Percentiles rank a stretch among this genome's conserved stretches.
Conservation (phyloP, 2,329 filamentous ascomycete genomes). For the Fonsecaea pugnacius region DNA sequence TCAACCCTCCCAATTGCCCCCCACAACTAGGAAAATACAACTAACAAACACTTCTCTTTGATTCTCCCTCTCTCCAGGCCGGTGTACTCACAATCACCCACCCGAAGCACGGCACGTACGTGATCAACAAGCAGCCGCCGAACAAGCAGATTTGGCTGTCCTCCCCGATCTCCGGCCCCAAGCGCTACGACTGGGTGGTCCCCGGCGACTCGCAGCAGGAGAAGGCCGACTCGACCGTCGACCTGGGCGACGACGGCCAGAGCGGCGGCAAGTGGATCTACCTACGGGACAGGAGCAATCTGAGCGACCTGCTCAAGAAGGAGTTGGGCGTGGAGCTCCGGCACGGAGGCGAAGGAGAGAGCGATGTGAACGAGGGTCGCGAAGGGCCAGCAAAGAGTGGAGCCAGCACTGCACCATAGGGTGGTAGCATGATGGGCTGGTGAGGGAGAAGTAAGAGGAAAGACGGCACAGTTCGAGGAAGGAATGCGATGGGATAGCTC, state of each 20-base stretch:
- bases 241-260: conserved; percentile 36
- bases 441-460: background rate
- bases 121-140: conserved; percentile 97
- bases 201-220: conserved; percentile 71
- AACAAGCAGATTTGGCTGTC: conserved; percentile 98
- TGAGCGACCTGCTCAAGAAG: conserved; percentile 72
- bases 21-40: background rate
- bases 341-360: conserved; percentile 37
- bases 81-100: conserved; percentile 81
- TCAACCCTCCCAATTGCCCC: background rate
- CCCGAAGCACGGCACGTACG: conserved; percentile 73
- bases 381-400: conserved; percentile 29
- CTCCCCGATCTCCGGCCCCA: conserved; percentile 86
- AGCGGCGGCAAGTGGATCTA: conserved; percentile 80
- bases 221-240: conserved; percentile 73
- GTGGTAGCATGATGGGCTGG: conserved; percentile 1
- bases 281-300: conserved; percentile 75
- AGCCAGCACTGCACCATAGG: conserved; percentile 5
- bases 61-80: conserved; percentile 58
- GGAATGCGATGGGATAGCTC: background rate
- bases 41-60: background rate
- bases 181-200: conserved; percentile 89
- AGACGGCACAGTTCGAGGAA: background rate
- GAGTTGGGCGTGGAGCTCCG: conserved; percentile 73
- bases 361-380: conserved; percentile 20